phyloP scores from a whole-genome alignment of 2,329 filamentous ascomycete species.

The Colletotrichum sansevieriae region DNA sequence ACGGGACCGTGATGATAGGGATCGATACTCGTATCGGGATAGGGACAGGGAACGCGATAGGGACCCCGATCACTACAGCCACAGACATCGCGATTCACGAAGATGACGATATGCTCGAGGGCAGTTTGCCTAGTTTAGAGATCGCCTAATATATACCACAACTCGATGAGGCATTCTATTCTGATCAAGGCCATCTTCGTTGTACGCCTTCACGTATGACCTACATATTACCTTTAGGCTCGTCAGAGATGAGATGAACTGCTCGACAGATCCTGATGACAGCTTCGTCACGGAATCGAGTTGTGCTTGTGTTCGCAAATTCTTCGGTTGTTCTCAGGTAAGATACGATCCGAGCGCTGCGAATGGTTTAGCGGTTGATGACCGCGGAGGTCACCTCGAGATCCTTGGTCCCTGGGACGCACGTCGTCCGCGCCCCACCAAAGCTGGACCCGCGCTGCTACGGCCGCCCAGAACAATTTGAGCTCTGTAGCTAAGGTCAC shows the following conservation, averaged over 20 bases:
- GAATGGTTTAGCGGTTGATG: no score
- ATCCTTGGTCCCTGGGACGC: constrained; percentile 26
- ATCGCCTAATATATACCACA: neutral
- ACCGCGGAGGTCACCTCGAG: constrained; percentile 10
- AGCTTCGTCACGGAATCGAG: no score
- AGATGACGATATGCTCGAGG: constrained; percentile 16
- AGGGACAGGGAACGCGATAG: constrained; percentile 46
- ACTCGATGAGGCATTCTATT: neutral
- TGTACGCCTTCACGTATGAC: no score
- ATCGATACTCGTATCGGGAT: constrained; percentile 52
- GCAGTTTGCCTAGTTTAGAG: neutral
- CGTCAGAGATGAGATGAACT: no score
- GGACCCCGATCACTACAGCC: constrained; percentile 30
- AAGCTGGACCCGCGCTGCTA: constrained; percentile 28
- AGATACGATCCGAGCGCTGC: neutral
- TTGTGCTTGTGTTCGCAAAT: no score
- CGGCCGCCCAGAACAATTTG: constrained; percentile 34
- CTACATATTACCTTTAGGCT: no score
- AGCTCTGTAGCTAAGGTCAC: constrained; percentile 29
- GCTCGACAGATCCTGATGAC: no score
- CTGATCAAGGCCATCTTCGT: no score
- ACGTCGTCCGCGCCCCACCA: constrained; percentile 34
- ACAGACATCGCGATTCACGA: constrained; percentile 40
- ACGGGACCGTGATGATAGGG: constrained; percentile 46
- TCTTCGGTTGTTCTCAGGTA: neutral